phyloP scores from a whole-genome alignment of 1,284 basidiomycete species.

The Ceratobasidium sp. region DNA sequence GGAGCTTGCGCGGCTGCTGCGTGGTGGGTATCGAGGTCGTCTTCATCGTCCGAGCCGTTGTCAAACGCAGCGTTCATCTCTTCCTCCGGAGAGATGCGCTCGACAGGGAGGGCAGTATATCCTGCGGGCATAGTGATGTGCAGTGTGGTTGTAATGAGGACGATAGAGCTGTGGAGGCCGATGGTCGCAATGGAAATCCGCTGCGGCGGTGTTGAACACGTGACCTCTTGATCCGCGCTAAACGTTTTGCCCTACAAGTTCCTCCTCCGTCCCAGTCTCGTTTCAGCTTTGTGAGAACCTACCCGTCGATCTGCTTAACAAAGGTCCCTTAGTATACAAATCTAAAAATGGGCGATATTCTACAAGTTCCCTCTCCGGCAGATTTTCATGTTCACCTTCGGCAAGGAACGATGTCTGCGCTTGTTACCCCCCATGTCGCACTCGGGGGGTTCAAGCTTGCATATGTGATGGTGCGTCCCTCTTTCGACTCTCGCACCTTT shows the following conservation, averaged over 20 bases:
- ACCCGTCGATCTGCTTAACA: neutral
- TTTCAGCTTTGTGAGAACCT: neutral
- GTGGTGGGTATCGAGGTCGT: conserved; percentile 44
- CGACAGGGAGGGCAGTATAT: conserved; percentile 43
- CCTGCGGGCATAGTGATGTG: conserved; percentile 39
- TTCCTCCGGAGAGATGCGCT: conserved; percentile 46
- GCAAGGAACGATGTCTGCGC: conserved; percentile 81
- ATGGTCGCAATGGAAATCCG: conserved; percentile 23
- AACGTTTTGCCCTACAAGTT: conserved; percentile 22
- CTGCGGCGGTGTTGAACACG: conserved; percentile 14
- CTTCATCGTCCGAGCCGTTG: conserved; percentile 47
- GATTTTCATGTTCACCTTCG: conserved; percentile 98
- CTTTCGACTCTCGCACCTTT: conserved; percentile 37
- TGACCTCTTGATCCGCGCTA: conserved; percentile 41
- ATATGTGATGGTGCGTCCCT: conserved; percentile 89
- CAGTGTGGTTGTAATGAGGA: conserved; percentile 1
- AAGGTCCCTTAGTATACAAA: neutral
- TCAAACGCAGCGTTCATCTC: conserved; percentile 52
- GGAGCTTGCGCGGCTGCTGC: conserved; percentile 43
- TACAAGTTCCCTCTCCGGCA: conserved; percentile 76
- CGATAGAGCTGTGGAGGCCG: neutral
- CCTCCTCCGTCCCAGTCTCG: neutral
- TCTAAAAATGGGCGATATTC: conserved; percentile 52
- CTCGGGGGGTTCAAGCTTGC: conserved; percentile 90
- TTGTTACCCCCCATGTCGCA: conserved; percentile 92